Percentiles rank a stretch among this genome's conserved stretches.
Evolutionary conservation across 1,139 yeast genomes (phyloP).

Genomic region (Candida sp.): DNA sequence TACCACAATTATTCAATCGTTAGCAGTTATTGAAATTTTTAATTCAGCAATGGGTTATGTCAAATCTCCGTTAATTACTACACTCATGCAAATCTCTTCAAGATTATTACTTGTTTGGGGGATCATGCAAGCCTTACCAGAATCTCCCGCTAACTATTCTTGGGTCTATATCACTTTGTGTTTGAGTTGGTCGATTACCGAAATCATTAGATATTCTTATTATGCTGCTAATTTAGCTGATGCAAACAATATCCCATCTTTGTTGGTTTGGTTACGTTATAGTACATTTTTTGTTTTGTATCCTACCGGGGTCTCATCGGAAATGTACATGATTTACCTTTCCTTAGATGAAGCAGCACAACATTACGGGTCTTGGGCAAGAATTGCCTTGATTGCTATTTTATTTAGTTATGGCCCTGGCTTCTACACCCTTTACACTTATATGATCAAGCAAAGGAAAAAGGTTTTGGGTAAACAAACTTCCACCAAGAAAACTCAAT

Average conservation of each 20-base stretch:
- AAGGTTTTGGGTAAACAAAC: slow-evolving; percentile 50
- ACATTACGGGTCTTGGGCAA: slow-evolving; percentile 50
- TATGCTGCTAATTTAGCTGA: slow-evolving; percentile 67
- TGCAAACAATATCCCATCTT: slow-evolving; percentile 55
- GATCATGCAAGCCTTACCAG: slow-evolving; percentile 69
- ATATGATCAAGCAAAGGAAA: slow-evolving; percentile 86
- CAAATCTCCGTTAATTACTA: slow-evolving; percentile 79
- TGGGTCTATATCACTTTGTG: slow-evolving; percentile 66
- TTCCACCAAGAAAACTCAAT: slow-evolving; percentile 14
- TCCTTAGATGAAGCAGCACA: slow-evolving; percentile 62
- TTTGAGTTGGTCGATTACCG: slow-evolving; percentile 89
- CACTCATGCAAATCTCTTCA: slow-evolving; percentile 83
- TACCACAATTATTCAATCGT: slow-evolving; percentile 72
- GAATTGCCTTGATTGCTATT: slow-evolving; percentile 51
- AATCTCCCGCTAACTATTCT: slow-evolving; percentile 57
- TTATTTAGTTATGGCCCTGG: slow-evolving; percentile 81
- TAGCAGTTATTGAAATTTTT: slow-evolving; percentile 77
- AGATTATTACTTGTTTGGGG: slow-evolving; percentile 84
- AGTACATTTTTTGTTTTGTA: slow-evolving; percentile 79
- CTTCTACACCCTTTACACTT: slow-evolving; percentile 76
- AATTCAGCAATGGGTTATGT: slow-evolving; percentile 80
- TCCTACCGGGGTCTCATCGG: slow-evolving; percentile 90
- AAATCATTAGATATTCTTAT: slow-evolving; percentile 81
- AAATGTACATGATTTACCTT: slow-evolving; percentile 64
- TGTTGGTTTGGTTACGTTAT: slow-evolving; percentile 75